phyloP scores from a whole-genome alignment of 2,329 filamentous ascomycete species.

The Didymella pomorum region DNA sequence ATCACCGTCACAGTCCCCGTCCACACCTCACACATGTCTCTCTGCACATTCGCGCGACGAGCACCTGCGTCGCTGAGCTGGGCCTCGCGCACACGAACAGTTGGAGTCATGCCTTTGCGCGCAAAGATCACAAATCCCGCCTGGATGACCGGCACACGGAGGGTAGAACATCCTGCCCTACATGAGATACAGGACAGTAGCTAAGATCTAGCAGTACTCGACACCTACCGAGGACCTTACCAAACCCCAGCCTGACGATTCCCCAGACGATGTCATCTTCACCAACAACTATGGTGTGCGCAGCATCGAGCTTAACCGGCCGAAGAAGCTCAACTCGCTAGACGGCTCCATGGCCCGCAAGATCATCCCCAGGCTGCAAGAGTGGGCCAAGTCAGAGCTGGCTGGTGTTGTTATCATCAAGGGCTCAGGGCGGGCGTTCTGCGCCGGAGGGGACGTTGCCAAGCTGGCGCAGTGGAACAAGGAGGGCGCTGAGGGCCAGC shows the following conservation, averaged over 20 bases:
- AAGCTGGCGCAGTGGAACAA: slow-evolving; percentile 78
- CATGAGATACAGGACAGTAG: not conserved
- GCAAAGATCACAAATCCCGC: slow-evolving; percentile 74
- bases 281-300: slow-evolving; percentile 87
- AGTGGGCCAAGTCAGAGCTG: slow-evolving; percentile 95
- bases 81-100: slow-evolving; percentile 41
- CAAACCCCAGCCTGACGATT: slow-evolving; percentile 71
- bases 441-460: slow-evolving; percentile 90
- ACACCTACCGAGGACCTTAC: slow-evolving; percentile 44
- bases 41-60: slow-evolving; percentile 52
- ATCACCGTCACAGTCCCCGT: slow-evolving; percentile 29
- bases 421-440: slow-evolving; percentile 86
- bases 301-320: slow-evolving; percentile 92
- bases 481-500: slow-evolving; percentile 72
- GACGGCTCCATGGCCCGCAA: slow-evolving; percentile 95
- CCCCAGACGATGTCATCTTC: slow-evolving; percentile 92
- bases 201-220: slow-evolving; percentile 44
- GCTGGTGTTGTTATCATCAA: slow-evolving; percentile 94
- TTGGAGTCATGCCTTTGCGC: slow-evolving; percentile 75
- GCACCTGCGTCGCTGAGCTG: slow-evolving; percentile 52
- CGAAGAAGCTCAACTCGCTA: slow-evolving; percentile 88
- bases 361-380: slow-evolving; percentile 85
- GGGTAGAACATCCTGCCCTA: slow-evolving; percentile 52
- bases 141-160: slow-evolving; percentile 59
- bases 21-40: slow-evolving; percentile 53